Percentiles rank a stretch among this genome's conserved stretches.
phyloP scores from a whole-genome alignment of 345 rosid species.

The Anastatica hierochuntica region DNA sequence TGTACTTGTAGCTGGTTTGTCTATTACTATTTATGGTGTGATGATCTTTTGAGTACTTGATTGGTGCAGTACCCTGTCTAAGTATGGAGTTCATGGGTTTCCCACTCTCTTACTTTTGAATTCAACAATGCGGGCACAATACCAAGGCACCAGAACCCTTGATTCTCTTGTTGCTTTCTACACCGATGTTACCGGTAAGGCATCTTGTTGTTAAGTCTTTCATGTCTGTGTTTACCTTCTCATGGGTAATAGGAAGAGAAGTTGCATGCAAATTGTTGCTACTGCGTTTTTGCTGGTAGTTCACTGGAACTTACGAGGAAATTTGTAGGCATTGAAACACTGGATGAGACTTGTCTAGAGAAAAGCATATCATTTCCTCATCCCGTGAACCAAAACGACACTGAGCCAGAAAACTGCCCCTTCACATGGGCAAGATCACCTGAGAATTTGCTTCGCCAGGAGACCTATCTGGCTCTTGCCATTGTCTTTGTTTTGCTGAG shows the following conservation, averaged over 20 bases:
- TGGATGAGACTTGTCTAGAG: slow-evolving; percentile 31
- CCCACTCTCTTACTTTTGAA: slow-evolving; percentile 79
- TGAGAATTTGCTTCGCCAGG: slow-evolving; percentile 70
- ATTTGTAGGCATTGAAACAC: slow-evolving; percentile 30
- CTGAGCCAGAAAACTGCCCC: slow-evolving; percentile 72
- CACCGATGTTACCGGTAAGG: slow-evolving; percentile 56
- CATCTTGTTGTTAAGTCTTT: neutral
- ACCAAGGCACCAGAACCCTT: slow-evolving; percentile 61
- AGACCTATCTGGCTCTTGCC: slow-evolving; percentile 74
- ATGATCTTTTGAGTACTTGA: no score
- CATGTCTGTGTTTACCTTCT: neutral
- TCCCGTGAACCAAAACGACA: slow-evolving; percentile 37
- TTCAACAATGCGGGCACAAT: slow-evolving; percentile 58
- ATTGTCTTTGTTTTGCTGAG: slow-evolving; percentile 56
- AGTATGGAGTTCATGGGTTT: slow-evolving; percentile 93
- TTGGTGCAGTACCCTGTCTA: slow-evolving; percentile 76
- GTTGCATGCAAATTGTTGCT: no score
- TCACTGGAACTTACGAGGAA: slow-evolving; percentile 7
- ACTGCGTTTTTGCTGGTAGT: no score
- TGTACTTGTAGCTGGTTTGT: no score
- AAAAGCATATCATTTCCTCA: slow-evolving; percentile 30
- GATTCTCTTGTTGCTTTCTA: slow-evolving; percentile 70
- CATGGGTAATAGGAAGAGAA: no score
- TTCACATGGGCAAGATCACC: slow-evolving; percentile 98
- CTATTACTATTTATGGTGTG: no score